A percentile compares a stretch with the other conserved stretches of the same genome.
Evolutionary conservation across 2,329 filamentous ascomycete species (phyloP).

Genomic region (Trichoderma semiorbis): DNA sequence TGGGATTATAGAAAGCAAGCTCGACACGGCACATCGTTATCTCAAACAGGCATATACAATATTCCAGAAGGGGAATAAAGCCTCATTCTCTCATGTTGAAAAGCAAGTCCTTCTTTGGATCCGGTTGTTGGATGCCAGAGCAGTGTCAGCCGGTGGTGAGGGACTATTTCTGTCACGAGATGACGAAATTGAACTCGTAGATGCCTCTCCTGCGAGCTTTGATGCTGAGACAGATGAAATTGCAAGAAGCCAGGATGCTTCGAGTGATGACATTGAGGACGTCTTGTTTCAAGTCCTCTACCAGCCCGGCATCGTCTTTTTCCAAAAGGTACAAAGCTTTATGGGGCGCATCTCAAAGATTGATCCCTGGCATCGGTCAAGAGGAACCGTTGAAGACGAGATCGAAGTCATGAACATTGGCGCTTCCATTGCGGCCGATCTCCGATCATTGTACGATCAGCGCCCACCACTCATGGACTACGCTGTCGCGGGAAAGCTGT

Average conservation of each 20-base stretch:
- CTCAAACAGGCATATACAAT: constrained; percentile 47
- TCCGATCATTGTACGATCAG: constrained; percentile 48
- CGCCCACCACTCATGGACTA: constrained; percentile 54
- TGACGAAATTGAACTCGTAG: constrained; percentile 43
- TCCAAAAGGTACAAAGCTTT: constrained; percentile 55
- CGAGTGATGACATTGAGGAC: constrained; percentile 43
- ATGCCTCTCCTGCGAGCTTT: constrained; percentile 41
- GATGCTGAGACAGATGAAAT: constrained; percentile 28
- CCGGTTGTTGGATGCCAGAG: constrained; percentile 51
- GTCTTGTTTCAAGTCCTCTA: constrained; percentile 53
- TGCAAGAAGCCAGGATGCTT: constrained; percentile 22
- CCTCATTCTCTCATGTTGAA: constrained; percentile 38
- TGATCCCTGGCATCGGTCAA: constrained; percentile 53
- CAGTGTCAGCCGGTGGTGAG: constrained; percentile 54
- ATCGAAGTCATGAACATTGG: constrained; percentile 56
- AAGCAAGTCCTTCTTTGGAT: constrained; percentile 52
- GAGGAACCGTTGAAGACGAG: constrained; percentile 56
- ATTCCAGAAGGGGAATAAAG: constrained; percentile 41
- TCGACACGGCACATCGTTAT: constrained; percentile 46
- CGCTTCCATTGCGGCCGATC: constrained; percentile 47
- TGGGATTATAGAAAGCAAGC: constrained; percentile 44
- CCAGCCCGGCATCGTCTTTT: constrained; percentile 54
- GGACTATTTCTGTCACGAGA: constrained; percentile 49
- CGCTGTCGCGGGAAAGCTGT: constrained; percentile 50
- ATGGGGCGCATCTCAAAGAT: constrained; percentile 56